Evolutionary conservation across 495 filamentous ascomycete genomes (phyloP), one percentile per base, ranked within the genome.

Genomic region (Cercophora sp.): DNA sequence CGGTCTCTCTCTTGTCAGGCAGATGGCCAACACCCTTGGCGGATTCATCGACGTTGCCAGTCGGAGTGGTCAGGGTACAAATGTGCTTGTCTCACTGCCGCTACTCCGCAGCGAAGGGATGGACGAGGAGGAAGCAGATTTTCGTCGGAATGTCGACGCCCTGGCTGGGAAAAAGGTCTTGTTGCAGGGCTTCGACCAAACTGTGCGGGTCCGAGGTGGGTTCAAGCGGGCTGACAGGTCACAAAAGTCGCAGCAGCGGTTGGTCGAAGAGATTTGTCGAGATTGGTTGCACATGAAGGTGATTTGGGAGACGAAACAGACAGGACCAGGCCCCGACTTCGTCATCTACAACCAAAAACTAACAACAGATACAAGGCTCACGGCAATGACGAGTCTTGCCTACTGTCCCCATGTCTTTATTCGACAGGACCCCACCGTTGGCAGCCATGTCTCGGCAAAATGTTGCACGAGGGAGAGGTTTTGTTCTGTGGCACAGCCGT

Each of bases 1-100:
- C 0, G 85, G 85, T 0, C 72, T 89, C 23, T 80, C 77, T 26
- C 80, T 90, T 34, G 81, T 88, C 0, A 75, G 75, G 10, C 82
- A 85, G 35, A 78, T 89, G 15, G 72, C 86, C 2, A 70, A 71
- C 25, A 76, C 75, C 22, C 69, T 91, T 2, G 71, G 74, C 5
- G 82, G 86, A 0, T 68, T 70, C 5, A 80, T 90, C 27, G 71
- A 77, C 4, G 72, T 89, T 5, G 69, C 74, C 8, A 86, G 82
- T 50, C 69, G 79, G 23, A 52, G 70, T 8, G 80, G 76, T 1
- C 64, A 69, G 2, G 85, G 85, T 0, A 87, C 85, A 0, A 74
- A 80, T 29, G 76, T 84, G 4, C 78, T 76, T 8, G 76, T 87
- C 1, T 62, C 62, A 18, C 63, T 81, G 22, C 76, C 76, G 0